Base-by-base conservation (phyloP, 257 asterid genomes). In the Ophiorrhiza pumila region DNA sequence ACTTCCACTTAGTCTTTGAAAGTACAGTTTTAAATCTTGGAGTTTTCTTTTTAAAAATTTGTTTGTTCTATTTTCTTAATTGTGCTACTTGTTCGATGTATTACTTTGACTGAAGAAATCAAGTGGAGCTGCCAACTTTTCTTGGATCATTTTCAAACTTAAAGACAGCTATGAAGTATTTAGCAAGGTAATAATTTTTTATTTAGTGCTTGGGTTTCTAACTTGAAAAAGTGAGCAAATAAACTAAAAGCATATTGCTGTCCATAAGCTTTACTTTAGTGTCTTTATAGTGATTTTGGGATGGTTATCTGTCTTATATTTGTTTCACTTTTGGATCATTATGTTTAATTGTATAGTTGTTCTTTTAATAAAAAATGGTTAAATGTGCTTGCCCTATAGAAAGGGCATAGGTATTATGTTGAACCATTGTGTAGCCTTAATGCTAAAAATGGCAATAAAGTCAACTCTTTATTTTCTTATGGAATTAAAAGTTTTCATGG, bases 91-190 rank as follows among this genome's bases (percentile, higher is more conserved):
- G 61, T 17, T 13, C 42, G 25, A 32, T 72, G 63, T 49, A 7
- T 15, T 62, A 45, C 50, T 49, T 62, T 57, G 43, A 65, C 97
- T 92, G 99, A 65, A 68, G 64, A 84, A 77, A 53, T 75, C 88
- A 72, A 68, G 81, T 50, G 99, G 91, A 65, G 90, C 92, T 55
- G 86, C 92, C 71, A 98, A 94, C 78, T 82, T 94, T 77, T 79
- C 82, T 82, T 90, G 93, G 91, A 72, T 72, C 79, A 79, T 88
- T 81, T 78, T 71, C 72, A 66, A 90, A 71, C 78, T 94, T 76
- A 94, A 91, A 80, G 75, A 86, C 77, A 98, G 99, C 74, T 94
- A 89, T 20, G 87, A 94, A 77, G 73, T 85, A 71, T 9, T 85
- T 70, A 90, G 84, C 74, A 86, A 89, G 99, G 99, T 94, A 29